phyloP scores from a whole-genome alignment of 2,329 filamentous ascomycete species.

The Paracoccidioides lutzii region DNA sequence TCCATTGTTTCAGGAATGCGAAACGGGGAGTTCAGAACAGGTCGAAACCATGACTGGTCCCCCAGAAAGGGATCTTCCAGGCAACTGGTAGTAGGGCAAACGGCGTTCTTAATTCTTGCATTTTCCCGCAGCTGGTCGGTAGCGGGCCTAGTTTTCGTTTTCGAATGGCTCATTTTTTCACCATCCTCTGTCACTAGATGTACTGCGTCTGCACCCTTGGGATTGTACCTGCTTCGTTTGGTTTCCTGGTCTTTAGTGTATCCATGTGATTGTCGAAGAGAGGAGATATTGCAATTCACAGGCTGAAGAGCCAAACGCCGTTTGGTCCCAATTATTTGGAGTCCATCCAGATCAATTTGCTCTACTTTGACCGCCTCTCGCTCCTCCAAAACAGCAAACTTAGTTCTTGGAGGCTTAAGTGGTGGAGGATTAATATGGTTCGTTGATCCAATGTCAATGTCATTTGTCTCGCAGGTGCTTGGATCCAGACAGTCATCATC shows the following conservation, averaged over 20 bases:
- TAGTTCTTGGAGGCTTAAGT: background rate
- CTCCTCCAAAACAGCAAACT: background rate
- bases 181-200: slow-evolving; percentile 40
- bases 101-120: background rate
- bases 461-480: background rate
- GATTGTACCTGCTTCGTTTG: slow-evolving; percentile 27
- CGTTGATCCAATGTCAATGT: background rate
- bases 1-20: background rate
- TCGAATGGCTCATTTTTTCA: slow-evolving; percentile 12
- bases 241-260: slow-evolving; percentile 8
- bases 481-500: background rate
- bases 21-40: slow-evolving; percentile 4
- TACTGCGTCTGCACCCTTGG: slow-evolving; percentile 25
- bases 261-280: slow-evolving; percentile 6
- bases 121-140: background rate
- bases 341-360: background rate
- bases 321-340: slow-evolving; percentile 1
- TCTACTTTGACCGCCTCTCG: background rate
- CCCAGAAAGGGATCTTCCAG: slow-evolving; percentile 20
- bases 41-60: slow-evolving; percentile 4
- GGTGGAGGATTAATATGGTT: background rate
- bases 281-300: slow-evolving; percentile 18
- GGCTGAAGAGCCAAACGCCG: slow-evolving; percentile 16
- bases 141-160: background rate
- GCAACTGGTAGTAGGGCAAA: slow-evolving; percentile 13